phyloP scores from a whole-genome alignment of 2,329 filamentous ascomycete genomes.

The Phaeosphaeria sp. region DNA sequence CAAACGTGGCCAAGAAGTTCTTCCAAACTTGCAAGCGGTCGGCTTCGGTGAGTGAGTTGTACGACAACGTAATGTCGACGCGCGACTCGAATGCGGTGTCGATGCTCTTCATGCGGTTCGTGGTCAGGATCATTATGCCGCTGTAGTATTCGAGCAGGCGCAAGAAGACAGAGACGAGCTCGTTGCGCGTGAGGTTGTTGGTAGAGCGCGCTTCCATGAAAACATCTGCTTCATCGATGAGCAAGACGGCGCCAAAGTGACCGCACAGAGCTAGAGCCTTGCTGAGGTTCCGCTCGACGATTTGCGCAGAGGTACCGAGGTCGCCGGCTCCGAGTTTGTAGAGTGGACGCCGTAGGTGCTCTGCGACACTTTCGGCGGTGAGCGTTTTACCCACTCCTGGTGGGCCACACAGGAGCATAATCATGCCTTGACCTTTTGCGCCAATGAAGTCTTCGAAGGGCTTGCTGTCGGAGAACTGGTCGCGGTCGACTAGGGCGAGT shows the following conservation, averaged over 20 bases:
- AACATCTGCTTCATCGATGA: conserved; percentile 76
- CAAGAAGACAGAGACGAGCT: conserved; percentile 49
- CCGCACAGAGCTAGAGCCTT: conserved; percentile 85
- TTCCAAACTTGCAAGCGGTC: conserved; percentile 47
- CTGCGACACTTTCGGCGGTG: conserved; percentile 29
- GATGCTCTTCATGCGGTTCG: conserved; percentile 42
- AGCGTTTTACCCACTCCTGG: conserved; percentile 39
- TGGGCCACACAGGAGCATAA: conserved; percentile 33
- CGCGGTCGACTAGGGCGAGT: conserved; percentile 75
- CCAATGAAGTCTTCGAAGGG: conserved; percentile 55
- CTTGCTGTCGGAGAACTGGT: conserved; percentile 41
- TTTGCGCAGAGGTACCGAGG: conserved; percentile 62
- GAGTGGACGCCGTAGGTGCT: conserved; percentile 25
- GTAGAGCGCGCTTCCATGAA: conserved; percentile 58
- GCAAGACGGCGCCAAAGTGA: conserved; percentile 61
- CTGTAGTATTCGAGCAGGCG: conserved; percentile 42
- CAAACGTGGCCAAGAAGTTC: conserved; percentile 45
- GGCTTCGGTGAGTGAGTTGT: conserved; percentile 31
- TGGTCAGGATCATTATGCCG: conserved; percentile 45
- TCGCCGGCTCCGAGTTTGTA: conserved; percentile 82
- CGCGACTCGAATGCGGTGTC: conserved; percentile 41
- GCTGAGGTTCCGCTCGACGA: conserved; percentile 75
- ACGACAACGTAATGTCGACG: conserved; percentile 41
- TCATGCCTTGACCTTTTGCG: conserved; percentile 46
- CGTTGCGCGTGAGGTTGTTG: conserved; percentile 44